Evolutionary conservation across 257 asterid genomes (phyloP), one percentile per base, ranked within the genome.

Genomic region (Echium plantagineum): DNA sequence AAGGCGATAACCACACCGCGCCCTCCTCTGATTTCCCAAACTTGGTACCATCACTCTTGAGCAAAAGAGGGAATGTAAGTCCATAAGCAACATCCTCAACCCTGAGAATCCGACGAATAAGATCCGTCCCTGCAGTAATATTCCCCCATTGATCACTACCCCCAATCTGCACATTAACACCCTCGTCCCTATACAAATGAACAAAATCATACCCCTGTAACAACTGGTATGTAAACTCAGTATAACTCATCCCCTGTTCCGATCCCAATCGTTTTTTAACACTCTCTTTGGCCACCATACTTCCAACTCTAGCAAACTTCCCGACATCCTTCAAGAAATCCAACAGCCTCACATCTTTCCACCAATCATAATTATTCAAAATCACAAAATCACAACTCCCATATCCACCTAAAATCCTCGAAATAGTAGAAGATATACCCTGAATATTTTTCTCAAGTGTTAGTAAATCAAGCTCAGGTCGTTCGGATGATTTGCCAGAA

Each of bases 101-200:
- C 28, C 74, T 80, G 10, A 87, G 82, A 64, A 87, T 76, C 55
- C 77, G 72, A 21, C 97, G 90, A 57, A 90, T 87, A 13, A 90
- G 94, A 19, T 90, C 98, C 0, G 98, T 90, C 26, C 98, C 98
- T 0, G 94, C 89, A 1, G 95, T 90, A 46, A 90, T 83, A 63
- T 90, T 90, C 21, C 98, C 98, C 98, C 98, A 87, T 64, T 90
- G 97, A 71, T 90, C 97, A 61, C 94, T 85, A 26, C 97, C 97
- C 2, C 97, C 97, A 52, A 87, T 77, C 73, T 90, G 97, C 47
- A 90, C 94, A 52, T 76, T 85, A 47, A 90, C 86, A 21, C 83
- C 89, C 57, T 87, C 74, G 10, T 71, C 63, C 5, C 76, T 75
- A 58, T 75, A 90, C 35, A 90, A 87, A 56, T 65, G 83, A 6